Evolutionary conservation across 306 rosid genomes (phyloP).

Genomic region (Dryas octopetala): DNA sequence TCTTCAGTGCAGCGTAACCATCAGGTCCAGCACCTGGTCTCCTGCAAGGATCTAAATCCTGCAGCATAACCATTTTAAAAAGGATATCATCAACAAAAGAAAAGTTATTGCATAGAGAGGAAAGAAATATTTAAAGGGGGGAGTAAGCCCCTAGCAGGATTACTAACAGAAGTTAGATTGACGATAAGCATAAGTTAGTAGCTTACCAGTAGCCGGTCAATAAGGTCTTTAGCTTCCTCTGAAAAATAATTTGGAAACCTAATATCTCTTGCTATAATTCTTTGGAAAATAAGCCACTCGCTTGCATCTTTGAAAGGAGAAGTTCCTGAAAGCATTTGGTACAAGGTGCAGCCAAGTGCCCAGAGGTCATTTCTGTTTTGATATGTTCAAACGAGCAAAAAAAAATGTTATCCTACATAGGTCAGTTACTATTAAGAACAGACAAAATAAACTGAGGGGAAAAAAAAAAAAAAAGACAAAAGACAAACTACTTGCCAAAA

Average conservation of each 20-base stretch:
- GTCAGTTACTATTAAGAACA: conserved; percentile 5
- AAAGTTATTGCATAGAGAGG: too few relatives aligned
- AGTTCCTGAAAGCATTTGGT: conserved; percentile 99
- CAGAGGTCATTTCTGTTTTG: conserved; percentile 94
- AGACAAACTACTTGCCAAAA: not conserved
- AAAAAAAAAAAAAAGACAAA: not conserved
- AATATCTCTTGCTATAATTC: conserved; percentile 94
- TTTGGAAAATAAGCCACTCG: conserved; percentile 99
- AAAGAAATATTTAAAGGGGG: too few relatives aligned
- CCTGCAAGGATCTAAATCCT: conserved; percentile 87
- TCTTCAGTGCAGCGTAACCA: conserved; percentile 73
- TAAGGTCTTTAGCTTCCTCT: conserved; percentile 78
- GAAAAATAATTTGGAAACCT: conserved; percentile 92
- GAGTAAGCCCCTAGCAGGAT: not conserved
- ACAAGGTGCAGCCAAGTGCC: conserved; percentile 99
- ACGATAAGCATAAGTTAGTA: not conserved
- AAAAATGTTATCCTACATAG: conserved; percentile 24
- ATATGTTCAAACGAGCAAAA: conserved; percentile 31
- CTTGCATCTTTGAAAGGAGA: conserved; percentile 99
- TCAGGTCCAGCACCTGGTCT: conserved; percentile 93
- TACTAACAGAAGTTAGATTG: not conserved
- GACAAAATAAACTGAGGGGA: not conserved
- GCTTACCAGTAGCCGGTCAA: conserved; percentile 81
- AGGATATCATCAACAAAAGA: too few relatives aligned
- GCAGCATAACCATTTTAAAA: conserved; percentile 18